phyloP scores from a whole-genome alignment of 108 stramenopile species.

The Mediolabrus comicus region DNA sequence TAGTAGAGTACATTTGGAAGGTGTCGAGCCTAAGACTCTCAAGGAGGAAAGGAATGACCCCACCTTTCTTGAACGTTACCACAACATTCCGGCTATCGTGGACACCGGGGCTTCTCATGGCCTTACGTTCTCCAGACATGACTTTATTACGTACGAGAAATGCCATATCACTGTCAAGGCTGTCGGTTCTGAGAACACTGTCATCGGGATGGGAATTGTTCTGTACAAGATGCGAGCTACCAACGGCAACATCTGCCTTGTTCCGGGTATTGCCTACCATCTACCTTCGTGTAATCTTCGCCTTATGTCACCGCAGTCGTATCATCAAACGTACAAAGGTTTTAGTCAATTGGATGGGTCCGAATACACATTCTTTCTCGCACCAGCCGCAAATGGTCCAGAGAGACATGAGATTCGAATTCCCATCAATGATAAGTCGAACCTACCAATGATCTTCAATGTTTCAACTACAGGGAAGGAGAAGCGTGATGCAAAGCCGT shows the following conservation, averaged over 20 bases:
- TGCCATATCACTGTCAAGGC: constrained; percentile 1
- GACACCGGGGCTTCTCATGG: constrained; percentile 25
- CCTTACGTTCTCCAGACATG: constrained; percentile 1
- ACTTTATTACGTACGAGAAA: constrained; percentile 14
- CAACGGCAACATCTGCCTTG: background rate
- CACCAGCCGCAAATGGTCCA: background rate
- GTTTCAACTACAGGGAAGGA: background rate
- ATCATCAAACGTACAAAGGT: constrained; percentile 1
- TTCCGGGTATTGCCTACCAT: constrained; percentile 2
- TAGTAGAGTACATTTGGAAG: no score
- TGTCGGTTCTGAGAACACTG: background rate
- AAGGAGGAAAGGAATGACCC: no score
- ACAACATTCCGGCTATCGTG: background rate
- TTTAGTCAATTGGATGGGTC: background rate
- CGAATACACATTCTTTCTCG: background rate
- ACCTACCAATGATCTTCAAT: background rate
- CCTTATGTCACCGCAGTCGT: constrained; percentile 14
- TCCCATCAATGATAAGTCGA: background rate
- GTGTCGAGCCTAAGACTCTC: no score
- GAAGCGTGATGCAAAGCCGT: background rate
- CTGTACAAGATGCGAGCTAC: background rate
- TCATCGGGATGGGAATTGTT: constrained; percentile 14
- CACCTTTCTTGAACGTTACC: no score
- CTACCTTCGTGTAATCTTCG: background rate
- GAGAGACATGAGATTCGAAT: background rate